phyloP scores from a whole-genome alignment of 169 alveolate genomes.

The Plasmodium inui region DNA sequence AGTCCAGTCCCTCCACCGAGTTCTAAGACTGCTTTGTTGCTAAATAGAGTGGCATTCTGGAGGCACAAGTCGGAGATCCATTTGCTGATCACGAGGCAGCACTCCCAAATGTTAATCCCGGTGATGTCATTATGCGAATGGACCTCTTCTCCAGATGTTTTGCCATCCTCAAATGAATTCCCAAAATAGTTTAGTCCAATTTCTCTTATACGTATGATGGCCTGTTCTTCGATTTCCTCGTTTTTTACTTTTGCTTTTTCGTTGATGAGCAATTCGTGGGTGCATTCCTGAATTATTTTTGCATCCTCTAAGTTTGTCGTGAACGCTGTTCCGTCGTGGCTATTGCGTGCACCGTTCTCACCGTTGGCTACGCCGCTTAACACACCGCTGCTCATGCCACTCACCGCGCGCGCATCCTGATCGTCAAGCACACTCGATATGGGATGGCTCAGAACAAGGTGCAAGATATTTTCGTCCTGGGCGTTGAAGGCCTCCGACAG shows the following conservation, averaged over 20 bases:
- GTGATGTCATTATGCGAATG: slow-evolving; percentile 72
- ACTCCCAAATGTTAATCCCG: slow-evolving; percentile 85
- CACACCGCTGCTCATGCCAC: background rate
- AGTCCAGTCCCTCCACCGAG: slow-evolving; percentile 85
- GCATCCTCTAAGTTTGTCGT: slow-evolving; percentile 43
- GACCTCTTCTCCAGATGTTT: background rate
- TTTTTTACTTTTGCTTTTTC: slow-evolving; percentile 1
- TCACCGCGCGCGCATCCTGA: background rate
- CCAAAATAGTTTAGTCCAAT: slow-evolving; percentile 72
- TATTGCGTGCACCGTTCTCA: background rate
- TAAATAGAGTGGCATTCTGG: slow-evolving; percentile 20
- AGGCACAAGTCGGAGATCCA: slow-evolving; percentile 77
- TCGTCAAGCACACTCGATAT: slow-evolving; percentile 58
- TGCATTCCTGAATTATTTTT: slow-evolving; percentile 46
- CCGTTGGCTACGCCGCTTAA: background rate
- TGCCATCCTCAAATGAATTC: slow-evolving; percentile 45
- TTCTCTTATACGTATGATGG: slow-evolving; percentile 71
- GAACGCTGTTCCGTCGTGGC: background rate
- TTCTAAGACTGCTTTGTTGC: slow-evolving; percentile 77
- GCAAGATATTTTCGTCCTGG: slow-evolving; percentile 79
- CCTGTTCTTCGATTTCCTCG: background rate
- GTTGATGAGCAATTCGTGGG: slow-evolving; percentile 12
- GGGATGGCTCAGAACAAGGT: slow-evolving; percentile 82
- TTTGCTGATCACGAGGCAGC: slow-evolving; percentile 76
- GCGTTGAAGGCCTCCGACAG: slow-evolving; percentile 82